Base-by-base conservation (phyloP, 139 green algal species). In the Chlorella sp. region DNA sequence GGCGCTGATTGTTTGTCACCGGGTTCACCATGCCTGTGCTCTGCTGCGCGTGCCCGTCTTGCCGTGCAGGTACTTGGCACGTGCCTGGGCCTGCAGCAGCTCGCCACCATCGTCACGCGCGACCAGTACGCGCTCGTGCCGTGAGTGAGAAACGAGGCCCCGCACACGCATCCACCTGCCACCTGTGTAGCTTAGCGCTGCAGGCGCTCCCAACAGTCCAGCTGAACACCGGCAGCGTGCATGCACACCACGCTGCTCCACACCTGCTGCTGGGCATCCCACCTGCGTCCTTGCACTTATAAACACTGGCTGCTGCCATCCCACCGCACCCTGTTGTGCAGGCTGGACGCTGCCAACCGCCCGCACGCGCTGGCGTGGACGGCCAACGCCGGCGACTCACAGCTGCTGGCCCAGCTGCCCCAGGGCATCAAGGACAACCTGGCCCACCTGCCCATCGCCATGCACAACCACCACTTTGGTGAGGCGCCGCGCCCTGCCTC, bases 401-500 rank as follows among this genome's bases (percentile, higher is more conserved):
- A 3, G 6, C 6, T 71, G 20, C 65, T 71, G 2, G 34, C 23
- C 6, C 6, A 27, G 3, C 3, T 71, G 34, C 33, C 33, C 29
- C 3, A 3, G n/a, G 6, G 34, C 20, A 33, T 71, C 3, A 30
- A 32, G 4, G 6, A 32, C 31, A 59, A 59, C 65, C 22, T 60
- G 14, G 6, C 31, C 32, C 32, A 71, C 3, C 23, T 50, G 26
- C 32, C 31, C 34, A 55, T 71, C 34, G 23, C 65, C 22, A 60
- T 71, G 33, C 65, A 71, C 32, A 71, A 71, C 34, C 65, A 71
- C 65, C 23, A 60, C 26, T 71, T 33, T 31, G 65, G 65, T 71
- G 24, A 55, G 65, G 3, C 14, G 59, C n/a, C 24, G 10, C 5
- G 17, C 59, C n/a, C 24, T 31, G 23, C 17, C n/a, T 29, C n/a